Conservation (phyloP, 2,329 filamentous ascomycete genomes). For the Penicillium rolfsii region DNA sequence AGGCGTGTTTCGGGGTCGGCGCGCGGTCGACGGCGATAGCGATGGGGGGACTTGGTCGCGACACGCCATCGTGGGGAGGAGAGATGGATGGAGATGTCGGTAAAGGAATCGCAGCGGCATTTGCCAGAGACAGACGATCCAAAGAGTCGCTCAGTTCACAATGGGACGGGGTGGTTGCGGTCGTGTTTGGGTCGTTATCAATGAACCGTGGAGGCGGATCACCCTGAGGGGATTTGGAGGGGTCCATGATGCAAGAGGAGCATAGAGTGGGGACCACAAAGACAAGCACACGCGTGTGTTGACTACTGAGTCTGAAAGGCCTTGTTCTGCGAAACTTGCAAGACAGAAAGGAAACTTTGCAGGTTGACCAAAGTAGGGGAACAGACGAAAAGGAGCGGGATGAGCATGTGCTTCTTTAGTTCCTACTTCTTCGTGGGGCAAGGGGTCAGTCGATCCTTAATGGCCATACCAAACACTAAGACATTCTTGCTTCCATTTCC, state of each 20-base stretch:
- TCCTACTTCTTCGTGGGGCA: slow-evolving; percentile 20
- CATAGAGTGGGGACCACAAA: slow-evolving; percentile 20
- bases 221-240: slow-evolving; percentile 32
- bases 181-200: slow-evolving; percentile 23
- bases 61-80: slow-evolving; percentile 29
- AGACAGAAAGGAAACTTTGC: neutral
- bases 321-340: neutral
- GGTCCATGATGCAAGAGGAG: slow-evolving; percentile 35
- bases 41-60: slow-evolving; percentile 24
- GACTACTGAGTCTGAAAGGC: neutral
- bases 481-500: slow-evolving; percentile 13
- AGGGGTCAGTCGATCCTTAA: slow-evolving; percentile 24
- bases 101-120: slow-evolving; percentile 28
- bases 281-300: neutral
- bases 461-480: slow-evolving; percentile 19
- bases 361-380: neutral
- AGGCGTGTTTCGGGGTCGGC: slow-evolving; percentile 34
- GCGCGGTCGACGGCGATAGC: slow-evolving; percentile 22
- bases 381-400: slow-evolving; percentile 16
- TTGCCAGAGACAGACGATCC: slow-evolving; percentile 34
- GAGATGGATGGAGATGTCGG: slow-evolving; percentile 35
- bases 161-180: slow-evolving; percentile 24
- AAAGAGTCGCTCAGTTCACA: slow-evolving; percentile 31
- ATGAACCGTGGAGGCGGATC: slow-evolving; percentile 27
- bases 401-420: slow-evolving; percentile 12